Base-by-base conservation (phyloP, 2,329 filamentous ascomycete genomes). In the Rutstroemia sp. region DNA sequence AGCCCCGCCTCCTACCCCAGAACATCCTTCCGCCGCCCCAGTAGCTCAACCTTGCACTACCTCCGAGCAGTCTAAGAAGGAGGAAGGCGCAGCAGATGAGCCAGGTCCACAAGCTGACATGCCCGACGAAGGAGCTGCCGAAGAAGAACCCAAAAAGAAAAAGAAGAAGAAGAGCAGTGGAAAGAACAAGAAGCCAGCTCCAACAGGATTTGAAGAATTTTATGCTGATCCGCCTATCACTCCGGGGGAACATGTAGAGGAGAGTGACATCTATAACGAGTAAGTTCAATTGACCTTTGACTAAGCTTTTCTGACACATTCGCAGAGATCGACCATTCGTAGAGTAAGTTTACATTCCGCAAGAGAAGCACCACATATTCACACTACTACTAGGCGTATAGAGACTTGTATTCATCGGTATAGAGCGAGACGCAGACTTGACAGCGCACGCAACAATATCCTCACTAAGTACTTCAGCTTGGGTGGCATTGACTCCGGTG, bases 381-480 rank as follows among this genome's bases (percentile, higher is more conserved):
- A 66, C 38, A 34, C 4, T 46, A 9, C 39, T 7, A 16, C 14
- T 44, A 67, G 87, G 56, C 90, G 94, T 48, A 90, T 97, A 42
- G 86, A 96, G 67, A 80, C 85, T 25, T 94, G 90, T 48, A 87
- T 97, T 54, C 85, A 91, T 62, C 86, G 90, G 14, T 99, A 86
- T 73, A 83, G 87, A 60, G 78, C 81, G 38, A 87, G 85, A 48
- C 87, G 92, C 34, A 91, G 88, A 62, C 80, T 96, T 58, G 81
- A 87, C 58, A 71, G 75, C 12, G 75, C 82, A 4, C 83, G 83
- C 23, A 71, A 76, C 4, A 75, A 79, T 18, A 74, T 91, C 37
- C 94, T 99, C 72, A 79, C 82, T 66, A 88, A 88, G 61, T 96
- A 94, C 67, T 80, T 97, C 57, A 79, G 82, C 38, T 86, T 92